A percentile compares a stretch with the other conserved stretches of the same genome.
Evolutionary conservation across 2,329 filamentous ascomycete species (phyloP).

Genomic region (Mycocentrospora acerina): DNA sequence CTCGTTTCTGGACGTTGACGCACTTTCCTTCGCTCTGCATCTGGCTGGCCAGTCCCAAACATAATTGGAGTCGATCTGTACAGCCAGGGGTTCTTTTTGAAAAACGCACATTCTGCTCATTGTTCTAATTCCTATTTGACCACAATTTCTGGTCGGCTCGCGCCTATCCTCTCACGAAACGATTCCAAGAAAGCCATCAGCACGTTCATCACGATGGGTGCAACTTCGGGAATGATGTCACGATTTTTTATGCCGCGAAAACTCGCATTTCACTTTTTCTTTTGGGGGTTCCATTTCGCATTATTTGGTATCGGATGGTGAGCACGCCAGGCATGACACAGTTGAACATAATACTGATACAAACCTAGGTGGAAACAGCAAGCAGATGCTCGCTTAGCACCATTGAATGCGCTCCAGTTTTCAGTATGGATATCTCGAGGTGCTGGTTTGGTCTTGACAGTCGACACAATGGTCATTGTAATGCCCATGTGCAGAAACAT

Average conservation of each 20-base stretch:
- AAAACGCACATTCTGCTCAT: constrained; percentile 35
- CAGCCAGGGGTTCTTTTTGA: constrained; percentile 35
- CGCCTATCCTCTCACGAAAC: not conserved
- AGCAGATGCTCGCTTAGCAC: constrained; percentile 65
- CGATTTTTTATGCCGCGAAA: constrained; percentile 64
- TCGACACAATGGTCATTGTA: constrained; percentile 85
- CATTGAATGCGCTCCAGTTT: constrained; percentile 77
- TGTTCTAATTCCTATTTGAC: constrained; percentile 39
- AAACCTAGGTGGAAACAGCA: constrained; percentile 75
- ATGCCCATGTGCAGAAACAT: constrained; percentile 94
- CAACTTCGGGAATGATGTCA: constrained; percentile 6
- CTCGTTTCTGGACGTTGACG: constrained; percentile 37
- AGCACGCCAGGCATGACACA: constrained; percentile 32
- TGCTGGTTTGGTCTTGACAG: constrained; percentile 79
- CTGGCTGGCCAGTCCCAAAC: constrained; percentile 46
- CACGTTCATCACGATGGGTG: constrained; percentile 15
- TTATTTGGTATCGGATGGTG: constrained; percentile 88
- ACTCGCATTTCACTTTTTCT: constrained; percentile 76
- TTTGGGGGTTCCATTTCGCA: constrained; percentile 75
- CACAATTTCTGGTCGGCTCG: constrained; percentile 20
- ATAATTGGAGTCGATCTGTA: constrained; percentile 37
- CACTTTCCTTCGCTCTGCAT: constrained; percentile 45
- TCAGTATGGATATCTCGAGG: constrained; percentile 97
- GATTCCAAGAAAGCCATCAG: too few relatives aligned
- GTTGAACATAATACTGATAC: constrained; percentile 6